Percentiles rank a stretch among this genome's conserved stretches.
These are phyloP conservation scores for Stemphylium vesicarium DNA, from an alignment of 2,329 filamentous ascomycete genomes.

Conservation along the genomic window DNA sequence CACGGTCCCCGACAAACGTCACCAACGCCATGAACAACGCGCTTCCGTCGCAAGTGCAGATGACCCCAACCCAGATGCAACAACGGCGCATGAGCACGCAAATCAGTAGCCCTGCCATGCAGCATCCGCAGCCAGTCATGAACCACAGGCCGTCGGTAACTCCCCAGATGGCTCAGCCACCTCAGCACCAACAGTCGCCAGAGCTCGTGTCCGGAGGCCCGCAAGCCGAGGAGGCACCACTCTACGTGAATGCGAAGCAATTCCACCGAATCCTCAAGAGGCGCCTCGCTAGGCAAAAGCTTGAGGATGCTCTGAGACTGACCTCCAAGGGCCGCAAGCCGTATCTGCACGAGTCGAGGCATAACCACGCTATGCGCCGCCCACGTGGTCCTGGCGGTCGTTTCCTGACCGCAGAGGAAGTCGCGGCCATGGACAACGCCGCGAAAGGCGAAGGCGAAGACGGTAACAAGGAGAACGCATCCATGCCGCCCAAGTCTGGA, in stretches of 20 bases:
- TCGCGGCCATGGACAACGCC: conserved; percentile 77
- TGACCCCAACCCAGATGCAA: conserved; percentile 47
- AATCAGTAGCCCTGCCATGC: conserved; percentile 58
- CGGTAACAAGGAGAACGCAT: conserved; percentile 50
- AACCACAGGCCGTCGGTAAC: conserved; percentile 66
- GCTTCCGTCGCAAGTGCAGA: conserved; percentile 49
- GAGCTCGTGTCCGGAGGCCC: conserved; percentile 73
- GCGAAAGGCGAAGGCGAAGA: conserved; percentile 39
- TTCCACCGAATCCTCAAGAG: conserved; percentile 97
- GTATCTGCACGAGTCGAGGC: conserved; percentile 94
- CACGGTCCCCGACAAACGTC: conserved; percentile 78
- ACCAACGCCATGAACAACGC: conserved; percentile 60
- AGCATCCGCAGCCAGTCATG: conserved; percentile 77
- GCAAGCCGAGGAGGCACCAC: conserved; percentile 81
- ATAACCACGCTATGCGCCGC: conserved; percentile 97
- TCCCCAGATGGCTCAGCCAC: conserved; percentile 62
- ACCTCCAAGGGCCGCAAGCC: conserved; percentile 96
- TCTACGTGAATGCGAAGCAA: conserved; percentile 98
- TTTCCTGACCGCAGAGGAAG: conserved; percentile 95
- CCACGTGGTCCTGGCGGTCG: conserved; percentile 92
- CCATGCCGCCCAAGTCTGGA: conserved; percentile 31
- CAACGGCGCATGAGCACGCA: conserved; percentile 52
- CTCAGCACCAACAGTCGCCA: conserved; percentile 76
- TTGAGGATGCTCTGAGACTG: conserved; percentile 89
- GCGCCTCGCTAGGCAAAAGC: conserved; percentile 86